These are phyloP conservation scores for Bullera alba DNA, from an alignment of 768 basidiomycete species.

Conservation along the genomic window DNA sequence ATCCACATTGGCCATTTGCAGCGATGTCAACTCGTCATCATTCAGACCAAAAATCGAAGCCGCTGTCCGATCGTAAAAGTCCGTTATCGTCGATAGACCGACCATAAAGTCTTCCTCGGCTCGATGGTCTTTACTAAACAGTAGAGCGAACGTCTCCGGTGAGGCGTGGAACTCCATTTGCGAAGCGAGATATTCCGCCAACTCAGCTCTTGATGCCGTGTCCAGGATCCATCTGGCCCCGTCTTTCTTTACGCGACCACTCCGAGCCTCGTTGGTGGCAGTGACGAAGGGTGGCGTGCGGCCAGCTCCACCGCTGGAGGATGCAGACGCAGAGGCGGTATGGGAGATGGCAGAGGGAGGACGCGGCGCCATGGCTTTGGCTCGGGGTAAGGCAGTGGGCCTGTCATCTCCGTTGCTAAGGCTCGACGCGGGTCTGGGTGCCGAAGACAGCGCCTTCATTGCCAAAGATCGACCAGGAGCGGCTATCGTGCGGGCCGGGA, in stretches of 20 bases:
- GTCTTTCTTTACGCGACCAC: slow-evolving; percentile 63
- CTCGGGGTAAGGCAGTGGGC: slow-evolving; percentile 20
- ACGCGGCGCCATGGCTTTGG: slow-evolving; percentile 44
- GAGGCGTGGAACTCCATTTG: slow-evolving; percentile 86
- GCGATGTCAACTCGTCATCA: slow-evolving; percentile 54
- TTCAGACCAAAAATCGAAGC: slow-evolving; percentile 53
- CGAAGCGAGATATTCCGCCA: slow-evolving; percentile 72
- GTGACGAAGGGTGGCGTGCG: slow-evolving; percentile 50
- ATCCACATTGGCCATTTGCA: slow-evolving; percentile 81
- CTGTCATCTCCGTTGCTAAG: slow-evolving; percentile 37
- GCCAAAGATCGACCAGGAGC: slow-evolving; percentile 30
- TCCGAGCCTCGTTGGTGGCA: slow-evolving; percentile 57
- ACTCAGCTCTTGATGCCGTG: slow-evolving; percentile 72
- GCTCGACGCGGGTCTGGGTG: slow-evolving; percentile 42
- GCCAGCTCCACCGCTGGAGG: slow-evolving; percentile 4
- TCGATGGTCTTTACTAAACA: slow-evolving; percentile 94
- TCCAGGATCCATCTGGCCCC: slow-evolving; percentile 77
- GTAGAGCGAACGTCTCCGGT: slow-evolving; percentile 62
- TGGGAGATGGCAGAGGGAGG: slow-evolving; percentile 50
- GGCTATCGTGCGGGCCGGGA: slow-evolving; percentile 13
- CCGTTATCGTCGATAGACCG: slow-evolving; percentile 66
- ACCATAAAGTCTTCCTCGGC: slow-evolving; percentile 84
- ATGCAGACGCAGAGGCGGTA: slow-evolving; percentile 47
- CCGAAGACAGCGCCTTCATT: slow-evolving; percentile 36
- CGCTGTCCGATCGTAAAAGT: slow-evolving; percentile 62